Conservation (phyloP, 148 eudicot genomes). For the Persicaria tinctoria region DNA sequence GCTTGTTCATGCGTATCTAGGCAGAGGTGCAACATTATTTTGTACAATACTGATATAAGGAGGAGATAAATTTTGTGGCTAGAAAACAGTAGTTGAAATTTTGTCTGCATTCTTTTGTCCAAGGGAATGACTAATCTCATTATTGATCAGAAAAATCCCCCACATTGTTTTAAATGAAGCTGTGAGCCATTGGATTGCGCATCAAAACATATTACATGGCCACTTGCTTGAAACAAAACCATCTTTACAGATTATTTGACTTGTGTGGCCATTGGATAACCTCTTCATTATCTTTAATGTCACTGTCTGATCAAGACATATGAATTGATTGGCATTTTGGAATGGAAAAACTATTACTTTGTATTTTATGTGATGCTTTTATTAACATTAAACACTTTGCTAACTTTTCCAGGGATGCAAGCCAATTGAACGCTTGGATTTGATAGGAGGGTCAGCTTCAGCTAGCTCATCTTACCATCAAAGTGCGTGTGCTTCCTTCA, state of each 20-base stretch:
- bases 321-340: too few species aligned
- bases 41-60: neutral
- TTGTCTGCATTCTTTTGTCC: slow-evolving; percentile 5
- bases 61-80: neutral
- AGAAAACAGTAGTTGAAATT: neutral
- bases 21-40: slow-evolving; percentile 1
- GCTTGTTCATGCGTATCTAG: neutral
- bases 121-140: slow-evolving; percentile 6
- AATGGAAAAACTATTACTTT: neutral
- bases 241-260: neutral
- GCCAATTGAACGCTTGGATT: slow-evolving; percentile 39
- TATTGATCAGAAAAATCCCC: neutral
- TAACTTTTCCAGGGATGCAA: slow-evolving; percentile 45
- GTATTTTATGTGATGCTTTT: neutral
- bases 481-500: slow-evolving; percentile 54
- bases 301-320: too few species aligned
- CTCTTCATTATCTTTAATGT: neutral
- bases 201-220: neutral
- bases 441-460: slow-evolving; percentile 45
- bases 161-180: neutral
- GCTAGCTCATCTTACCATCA: slow-evolving; percentile 61
- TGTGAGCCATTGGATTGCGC: neutral
- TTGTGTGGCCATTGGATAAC: too few species aligned
- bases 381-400: neutral
- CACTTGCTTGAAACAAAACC: neutral